Base-by-base conservation (phyloP, 768 basidiomycete genomes). In the Pholiota microspora region DNA sequence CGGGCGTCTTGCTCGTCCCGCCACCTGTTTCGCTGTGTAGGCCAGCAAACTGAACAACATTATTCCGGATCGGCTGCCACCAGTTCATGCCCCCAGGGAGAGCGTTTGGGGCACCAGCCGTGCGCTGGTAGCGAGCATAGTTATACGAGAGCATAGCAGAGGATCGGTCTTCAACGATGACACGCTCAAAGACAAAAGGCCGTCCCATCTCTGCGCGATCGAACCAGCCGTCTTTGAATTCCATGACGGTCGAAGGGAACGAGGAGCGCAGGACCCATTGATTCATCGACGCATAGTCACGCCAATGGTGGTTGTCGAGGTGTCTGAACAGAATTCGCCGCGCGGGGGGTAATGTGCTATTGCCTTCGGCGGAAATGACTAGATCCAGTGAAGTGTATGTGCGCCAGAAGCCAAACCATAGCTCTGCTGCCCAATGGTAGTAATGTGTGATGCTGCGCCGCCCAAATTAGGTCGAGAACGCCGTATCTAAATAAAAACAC, bases 361-460 rank as follows among this genome's bases (percentile, higher is more conserved):
- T 79, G 7, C 92, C 93, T 42, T 77, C 71, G 0, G 80, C 59
- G 2, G 83, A 70, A 49, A 95, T 93, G 18, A 69, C 70, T 1
- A 82, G 80, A 66, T 94, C 92, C 9, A 96, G 74, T 2, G 90
- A 85, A 29, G 92, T 81, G 68, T 95, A 96, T 0, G 93, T 85
- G 7, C 92, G 81, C 94, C 94, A 96, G 61, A 95, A 82, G 35
- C 94, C 94, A 59, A 92, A 92, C 73, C 90, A 88, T 16, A 94
- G 81, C 65, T 98, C 94, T 3, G 94, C 94, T 28, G 88, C 83
- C 83, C 90, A 94, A 64, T 98, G 94, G 67, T 94, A 96, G 67
- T 95, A 96, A 69, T 96, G 94, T 1, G 88, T 89, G 53, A 96
- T 80, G 71, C 90, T 92, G 45, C 36, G 27, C 46, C 18, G 10